phyloP scores from a whole-genome alignment of 768 basidiomycete species.

The Mycena belliarum region DNA sequence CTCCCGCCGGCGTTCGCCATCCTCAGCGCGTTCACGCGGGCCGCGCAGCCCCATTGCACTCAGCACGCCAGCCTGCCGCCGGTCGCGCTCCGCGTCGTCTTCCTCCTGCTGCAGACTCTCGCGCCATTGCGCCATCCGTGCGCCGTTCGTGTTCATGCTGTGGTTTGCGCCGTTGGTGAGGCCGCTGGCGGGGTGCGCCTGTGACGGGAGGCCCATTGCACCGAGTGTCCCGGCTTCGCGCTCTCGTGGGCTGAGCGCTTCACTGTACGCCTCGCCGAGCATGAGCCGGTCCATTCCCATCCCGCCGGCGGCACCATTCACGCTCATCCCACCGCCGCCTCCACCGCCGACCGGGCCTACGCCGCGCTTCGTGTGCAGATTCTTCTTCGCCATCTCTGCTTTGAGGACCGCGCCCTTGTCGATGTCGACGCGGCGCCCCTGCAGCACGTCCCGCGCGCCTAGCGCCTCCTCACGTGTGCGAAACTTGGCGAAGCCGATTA shows the following conservation, averaged over 20 bases:
- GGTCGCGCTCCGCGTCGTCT: slow-evolving; percentile 5
- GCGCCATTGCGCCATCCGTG: slow-evolving; percentile 27
- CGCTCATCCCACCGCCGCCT: not conserved
- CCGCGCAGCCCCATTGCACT: slow-evolving; percentile 15
- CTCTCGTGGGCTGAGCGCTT: slow-evolving; percentile 43
- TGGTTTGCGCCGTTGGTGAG: not conserved
- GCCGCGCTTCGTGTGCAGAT: slow-evolving; percentile 91
- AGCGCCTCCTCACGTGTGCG: slow-evolving; percentile 83
- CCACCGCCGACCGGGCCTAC: slow-evolving; percentile 62
- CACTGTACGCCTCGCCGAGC: slow-evolving; percentile 20
- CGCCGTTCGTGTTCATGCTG: slow-evolving; percentile 19
- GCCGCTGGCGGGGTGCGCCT: not conserved
- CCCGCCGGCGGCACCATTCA: not conserved
- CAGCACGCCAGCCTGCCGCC: slow-evolving; percentile 15
- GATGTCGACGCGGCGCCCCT: slow-evolving; percentile 87
- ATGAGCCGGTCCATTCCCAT: not conserved
- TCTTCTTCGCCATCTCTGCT: slow-evolving; percentile 99
- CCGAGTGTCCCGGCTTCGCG: slow-evolving; percentile 45
- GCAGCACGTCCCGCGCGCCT: slow-evolving; percentile 82
- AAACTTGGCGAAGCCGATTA: slow-evolving; percentile 98
- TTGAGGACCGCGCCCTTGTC: slow-evolving; percentile 93
- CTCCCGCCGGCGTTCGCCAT: slow-evolving; percentile 41
- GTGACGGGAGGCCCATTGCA: slow-evolving; percentile 45
- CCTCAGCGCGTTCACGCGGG: not conserved
- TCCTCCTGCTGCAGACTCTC: not conserved